Conservation (phyloP, 768 basidiomycete genomes). For the Lactarius evosmus region DNA sequence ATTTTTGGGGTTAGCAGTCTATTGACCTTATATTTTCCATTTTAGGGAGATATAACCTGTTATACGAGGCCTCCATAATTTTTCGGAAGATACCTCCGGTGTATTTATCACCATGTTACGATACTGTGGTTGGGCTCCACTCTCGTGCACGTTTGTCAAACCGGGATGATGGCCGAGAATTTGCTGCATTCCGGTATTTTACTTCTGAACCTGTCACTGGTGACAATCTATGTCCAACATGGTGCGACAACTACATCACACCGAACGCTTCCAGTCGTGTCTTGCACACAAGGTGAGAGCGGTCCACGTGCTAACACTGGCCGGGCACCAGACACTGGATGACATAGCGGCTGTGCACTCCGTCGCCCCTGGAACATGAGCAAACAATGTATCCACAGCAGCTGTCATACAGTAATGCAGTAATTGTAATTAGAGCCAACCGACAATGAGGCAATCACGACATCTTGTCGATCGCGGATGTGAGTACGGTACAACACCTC, state of each 20-base stretch:
- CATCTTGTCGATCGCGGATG: neutral
- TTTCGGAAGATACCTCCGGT: too few species aligned
- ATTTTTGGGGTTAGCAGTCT: neutral
- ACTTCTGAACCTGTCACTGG: neutral
- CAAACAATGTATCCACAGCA: neutral
- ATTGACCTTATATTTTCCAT: too few species aligned
- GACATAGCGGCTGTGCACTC: neutral
- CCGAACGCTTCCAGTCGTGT: neutral
- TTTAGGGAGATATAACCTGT: too few species aligned
- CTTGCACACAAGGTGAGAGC: neutral
- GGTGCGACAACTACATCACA: neutral
- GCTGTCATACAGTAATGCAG: neutral
- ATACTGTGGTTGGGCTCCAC: neutral
- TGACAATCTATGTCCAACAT: neutral
- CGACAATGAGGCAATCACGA: neutral
- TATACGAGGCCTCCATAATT: too few species aligned
- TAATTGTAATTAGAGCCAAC: neutral
- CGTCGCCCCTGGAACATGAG: neutral
- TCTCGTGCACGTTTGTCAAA: neutral
- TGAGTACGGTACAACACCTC: neutral
- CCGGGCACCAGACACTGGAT: neutral
- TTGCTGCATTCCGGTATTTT: neutral
- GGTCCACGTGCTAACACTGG: neutral
- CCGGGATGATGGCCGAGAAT: neutral
- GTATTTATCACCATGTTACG: neutral